These are phyloP conservation scores for Skeletonema costatum DNA, from an alignment of 108 stramenopile species.

Conservation along the genomic window DNA sequence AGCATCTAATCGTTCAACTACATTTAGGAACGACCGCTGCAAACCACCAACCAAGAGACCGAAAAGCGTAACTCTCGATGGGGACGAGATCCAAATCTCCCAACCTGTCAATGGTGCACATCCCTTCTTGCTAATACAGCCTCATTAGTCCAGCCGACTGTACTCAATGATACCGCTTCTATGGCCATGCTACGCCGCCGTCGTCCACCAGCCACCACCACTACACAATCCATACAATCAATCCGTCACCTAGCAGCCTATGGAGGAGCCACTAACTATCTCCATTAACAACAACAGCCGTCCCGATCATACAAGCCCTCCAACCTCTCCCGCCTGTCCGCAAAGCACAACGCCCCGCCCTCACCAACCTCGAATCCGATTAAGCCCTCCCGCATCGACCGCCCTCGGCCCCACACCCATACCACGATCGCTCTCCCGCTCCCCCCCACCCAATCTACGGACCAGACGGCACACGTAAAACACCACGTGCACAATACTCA, in stretches of 20 bases:
- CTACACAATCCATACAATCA: background rate
- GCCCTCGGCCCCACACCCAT: constrained; percentile 78
- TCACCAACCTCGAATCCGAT: constrained; percentile 73
- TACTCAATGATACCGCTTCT: no score
- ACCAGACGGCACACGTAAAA: constrained; percentile 91
- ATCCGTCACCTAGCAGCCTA: background rate
- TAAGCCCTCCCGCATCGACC: constrained; percentile 77
- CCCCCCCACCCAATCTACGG: constrained; percentile 93
- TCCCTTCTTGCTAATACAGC: background rate
- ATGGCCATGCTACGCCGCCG: no score
- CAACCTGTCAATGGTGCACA: constrained; percentile 1
- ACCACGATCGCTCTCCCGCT: constrained; percentile 85
- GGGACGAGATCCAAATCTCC: constrained; percentile 48
- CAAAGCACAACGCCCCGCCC: constrained; percentile 60
- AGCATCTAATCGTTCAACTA: background rate
- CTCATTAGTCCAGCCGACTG: constrained; percentile 8
- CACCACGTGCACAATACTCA: constrained; percentile 92
- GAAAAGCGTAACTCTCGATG: constrained; percentile 74
- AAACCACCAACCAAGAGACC: constrained; percentile 1
- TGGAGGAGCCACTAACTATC: background rate
- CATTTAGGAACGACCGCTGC: background rate
- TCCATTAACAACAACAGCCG: background rate
- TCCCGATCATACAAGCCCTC: constrained; percentile 25
- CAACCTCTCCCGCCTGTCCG: constrained; percentile 70
- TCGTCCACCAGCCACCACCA: no score